Percentiles rank a stretch among this genome's conserved stretches.
phyloP scores from a whole-genome alignment of 2,329 filamentous ascomycete species.

The Xenosphaeropsis pyriputrescens region DNA sequence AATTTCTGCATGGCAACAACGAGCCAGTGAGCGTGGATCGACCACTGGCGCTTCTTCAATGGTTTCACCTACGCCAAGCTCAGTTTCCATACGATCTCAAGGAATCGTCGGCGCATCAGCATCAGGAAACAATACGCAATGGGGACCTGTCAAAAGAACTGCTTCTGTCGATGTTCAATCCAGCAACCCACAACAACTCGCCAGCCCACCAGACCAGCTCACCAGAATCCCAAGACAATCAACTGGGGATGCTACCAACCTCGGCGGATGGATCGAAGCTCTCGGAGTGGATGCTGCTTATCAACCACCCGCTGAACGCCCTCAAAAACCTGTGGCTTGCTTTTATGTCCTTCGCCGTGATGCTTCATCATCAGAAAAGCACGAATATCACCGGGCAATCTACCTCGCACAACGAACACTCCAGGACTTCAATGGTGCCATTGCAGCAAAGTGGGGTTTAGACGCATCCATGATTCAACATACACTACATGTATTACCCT shows the following conservation, averaged over 20 bases:
- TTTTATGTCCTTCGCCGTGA: conserved; percentile 61
- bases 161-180: conserved; percentile 29
- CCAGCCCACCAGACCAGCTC: conserved; percentile 30
- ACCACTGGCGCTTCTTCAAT: conserved; percentile 43
- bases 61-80: conserved; percentile 53
- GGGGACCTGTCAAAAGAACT: conserved; percentile 41
- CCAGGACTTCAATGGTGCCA: conserved; percentile 55
- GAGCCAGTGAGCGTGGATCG: conserved; percentile 37
- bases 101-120: conserved; percentile 21
- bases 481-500: conserved; percentile 56
- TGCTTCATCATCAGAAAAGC: conserved; percentile 26
- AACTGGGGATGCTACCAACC: conserved; percentile 44
- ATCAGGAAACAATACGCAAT: conserved; percentile 27
- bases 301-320: conserved; percentile 59
- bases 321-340: conserved; percentile 65
- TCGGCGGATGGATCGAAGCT: conserved; percentile 80
- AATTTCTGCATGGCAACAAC: conserved; percentile 22
- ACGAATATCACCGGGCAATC: conserved; percentile 64
- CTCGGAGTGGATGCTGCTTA: conserved; percentile 81
- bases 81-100: conserved; percentile 45
- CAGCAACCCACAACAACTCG: conserved; percentile 24
- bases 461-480: conserved; percentile 58
- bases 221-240: conserved; percentile 38
- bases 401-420: conserved; percentile 70
- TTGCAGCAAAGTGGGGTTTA: conserved; percentile 69